A percentile compares a stretch with the other conserved stretches of the same genome.
phyloP scores from a whole-genome alignment of 768 basidiomycete species.

The Lactifluus hygrophoroides region DNA sequence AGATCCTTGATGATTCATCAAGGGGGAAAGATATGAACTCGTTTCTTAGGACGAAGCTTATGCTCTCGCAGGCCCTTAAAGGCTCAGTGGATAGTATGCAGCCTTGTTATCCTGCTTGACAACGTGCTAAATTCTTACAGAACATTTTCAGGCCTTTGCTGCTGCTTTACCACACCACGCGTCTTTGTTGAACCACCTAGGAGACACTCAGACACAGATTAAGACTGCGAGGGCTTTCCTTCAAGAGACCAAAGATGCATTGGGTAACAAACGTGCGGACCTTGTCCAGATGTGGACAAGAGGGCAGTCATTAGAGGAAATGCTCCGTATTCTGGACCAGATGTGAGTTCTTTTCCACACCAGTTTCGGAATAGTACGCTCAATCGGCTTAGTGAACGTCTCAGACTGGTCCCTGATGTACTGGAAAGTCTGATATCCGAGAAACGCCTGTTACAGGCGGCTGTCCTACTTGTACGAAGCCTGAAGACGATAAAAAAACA shows the following conservation, averaged over 20 bases:
- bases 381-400: slow-evolving; percentile 43
- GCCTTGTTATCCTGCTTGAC: slow-evolving; percentile 15
- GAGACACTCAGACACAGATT: slow-evolving; percentile 67
- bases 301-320: slow-evolving; percentile 89
- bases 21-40: slow-evolving; percentile 67
- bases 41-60: slow-evolving; percentile 65
- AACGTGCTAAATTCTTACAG: slow-evolving; percentile 32
- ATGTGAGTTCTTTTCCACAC: slow-evolving; percentile 52
- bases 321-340: slow-evolving; percentile 88
- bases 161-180: slow-evolving; percentile 90
- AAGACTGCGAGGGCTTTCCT: slow-evolving; percentile 59
- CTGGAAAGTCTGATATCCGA: slow-evolving; percentile 94
- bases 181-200: slow-evolving; percentile 62
- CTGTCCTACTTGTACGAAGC: slow-evolving; percentile 77
- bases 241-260: slow-evolving; percentile 68
- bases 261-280: slow-evolving; percentile 79
- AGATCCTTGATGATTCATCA: slow-evolving; percentile 72
- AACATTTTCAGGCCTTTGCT: slow-evolving; percentile 91
- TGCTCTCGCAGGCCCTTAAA: slow-evolving; percentile 72
- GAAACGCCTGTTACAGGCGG: slow-evolving; percentile 84
- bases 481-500: slow-evolving; percentile 85
- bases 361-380: slow-evolving; percentile 11
- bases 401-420: slow-evolving; percentile 85
- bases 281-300: slow-evolving; percentile 85
- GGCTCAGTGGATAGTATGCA: slow-evolving; percentile 79